Base-by-base conservation (phyloP, 352 stramenopile species). In the Globisporangium canariense region DNA sequence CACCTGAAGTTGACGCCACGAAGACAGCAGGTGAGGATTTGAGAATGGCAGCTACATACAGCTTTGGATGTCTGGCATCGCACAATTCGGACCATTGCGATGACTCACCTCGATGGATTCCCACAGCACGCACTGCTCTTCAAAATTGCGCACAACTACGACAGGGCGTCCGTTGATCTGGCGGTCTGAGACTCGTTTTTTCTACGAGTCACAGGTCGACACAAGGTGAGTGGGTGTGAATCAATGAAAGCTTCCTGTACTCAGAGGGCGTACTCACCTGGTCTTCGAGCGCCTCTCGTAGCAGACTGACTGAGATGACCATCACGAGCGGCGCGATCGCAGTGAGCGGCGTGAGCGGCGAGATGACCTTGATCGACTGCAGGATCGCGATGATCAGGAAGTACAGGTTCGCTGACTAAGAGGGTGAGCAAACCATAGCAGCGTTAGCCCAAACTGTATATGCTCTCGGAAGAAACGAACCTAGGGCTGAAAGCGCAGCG, bases 271-370 rank as follows among this genome's bases (percentile, higher is more conserved):
- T 13, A 11, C 76, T 62, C 41, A 93, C 86, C 49, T 81, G 64
- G 54, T 96, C 88, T 67, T 96, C 87, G 16, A 93, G 66, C 2
- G 75, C 86, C 75, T 95, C 88, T 20, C 89, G 84, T 7, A 94
- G 36, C 13, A 93, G 74, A 62, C 77, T 91, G 34, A 96, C 73
- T 20, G 74, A 73, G n/a, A 96, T 75, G 22, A 96, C 88, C 66
- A 94, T 85, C 30, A 95, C 81, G 8, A 96, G 73, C 36, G 88
- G 88, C 2, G 78, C 77, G 51, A 96, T 89, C 16, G 88, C 88
- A 28, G 81, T 89, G 58, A 81, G 68, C 32, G 79, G 76, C 2
- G 68, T 84, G 16, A 89, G 62, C 8, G 83, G 79, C 14, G 78
- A 88, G 25, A 91, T 78, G 16, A 79, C 73, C 34, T 77, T 81